phyloP scores from a whole-genome alignment of 768 basidiomycete species.

The Dacryopinax spathularia region DNA sequence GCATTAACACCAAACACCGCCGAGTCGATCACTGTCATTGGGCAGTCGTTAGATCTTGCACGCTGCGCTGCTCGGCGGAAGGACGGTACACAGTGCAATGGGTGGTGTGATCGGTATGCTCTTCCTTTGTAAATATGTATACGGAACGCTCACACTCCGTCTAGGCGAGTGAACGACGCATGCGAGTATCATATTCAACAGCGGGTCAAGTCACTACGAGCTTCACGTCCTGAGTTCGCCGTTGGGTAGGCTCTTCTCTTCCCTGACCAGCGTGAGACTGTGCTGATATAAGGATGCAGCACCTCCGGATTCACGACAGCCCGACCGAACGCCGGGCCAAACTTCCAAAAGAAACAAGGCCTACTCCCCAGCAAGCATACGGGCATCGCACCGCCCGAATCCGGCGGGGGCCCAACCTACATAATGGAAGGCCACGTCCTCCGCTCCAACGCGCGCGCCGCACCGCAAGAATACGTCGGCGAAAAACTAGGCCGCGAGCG shows the following conservation, averaged over 20 bases:
- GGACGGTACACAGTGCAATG: constrained; percentile 67
- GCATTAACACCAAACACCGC: constrained; percentile 77
- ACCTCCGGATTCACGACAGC: constrained; percentile 55
- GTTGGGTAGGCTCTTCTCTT: constrained; percentile 42
- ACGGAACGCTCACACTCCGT: not conserved
- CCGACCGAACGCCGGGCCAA: constrained; percentile 17
- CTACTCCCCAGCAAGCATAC: constrained; percentile 41
- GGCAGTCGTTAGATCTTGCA: constrained; percentile 74
- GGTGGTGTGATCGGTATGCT: constrained; percentile 62
- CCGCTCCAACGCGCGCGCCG: constrained; percentile 18
- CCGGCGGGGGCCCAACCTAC: constrained; percentile 44
- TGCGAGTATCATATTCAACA: constrained; percentile 87
- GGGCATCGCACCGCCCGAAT: constrained; percentile 19
- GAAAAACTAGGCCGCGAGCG: constrained; percentile 71
- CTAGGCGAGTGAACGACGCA: constrained; percentile 57
- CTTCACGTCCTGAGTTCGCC: constrained; percentile 74
- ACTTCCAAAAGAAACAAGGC: constrained; percentile 57
- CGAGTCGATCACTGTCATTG: constrained; percentile 67
- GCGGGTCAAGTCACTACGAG: constrained; percentile 59
- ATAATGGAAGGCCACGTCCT: constrained; percentile 69
- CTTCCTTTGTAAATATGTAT: not conserved
- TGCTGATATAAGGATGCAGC: constrained; percentile 26
- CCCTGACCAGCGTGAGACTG: not conserved
- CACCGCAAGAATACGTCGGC: constrained; percentile 19
- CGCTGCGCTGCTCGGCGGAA: constrained; percentile 63